phyloP scores from a whole-genome alignment of 2,329 filamentous ascomycete genomes.

The Coleophoma crateriformis region DNA sequence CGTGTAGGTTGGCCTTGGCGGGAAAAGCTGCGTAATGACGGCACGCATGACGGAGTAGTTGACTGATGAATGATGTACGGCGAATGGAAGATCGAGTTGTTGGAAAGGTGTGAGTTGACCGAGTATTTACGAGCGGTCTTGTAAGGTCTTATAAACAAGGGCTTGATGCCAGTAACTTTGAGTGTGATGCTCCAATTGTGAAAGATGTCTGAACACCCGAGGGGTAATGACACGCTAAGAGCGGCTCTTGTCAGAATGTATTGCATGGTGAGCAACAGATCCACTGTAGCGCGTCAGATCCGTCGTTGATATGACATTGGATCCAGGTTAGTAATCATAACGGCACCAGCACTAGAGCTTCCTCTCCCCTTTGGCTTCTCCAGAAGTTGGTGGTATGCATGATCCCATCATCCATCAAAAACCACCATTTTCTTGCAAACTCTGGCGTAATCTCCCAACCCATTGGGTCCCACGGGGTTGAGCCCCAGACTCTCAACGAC shows the following conservation, averaged over 20 bases:
- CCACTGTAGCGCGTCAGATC: not conserved
- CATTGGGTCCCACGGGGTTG: slow-evolving; percentile 21
- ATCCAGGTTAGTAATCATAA: not conserved
- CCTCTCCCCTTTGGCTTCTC: slow-evolving; percentile 20
- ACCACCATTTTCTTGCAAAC: slow-evolving; percentile 24
- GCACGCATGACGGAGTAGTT: not conserved
- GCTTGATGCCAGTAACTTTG: no score
- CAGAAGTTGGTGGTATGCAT: slow-evolving; percentile 23
- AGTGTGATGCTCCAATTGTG: not conserved
- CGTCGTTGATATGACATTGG: not conserved
- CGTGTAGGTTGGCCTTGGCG: slow-evolving; percentile 33
- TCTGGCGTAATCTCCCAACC: slow-evolving; percentile 23
- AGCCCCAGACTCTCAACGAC: slow-evolving; percentile 22
- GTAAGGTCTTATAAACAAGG: no score
- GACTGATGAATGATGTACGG: not conserved
- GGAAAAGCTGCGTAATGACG: slow-evolving; percentile 15
- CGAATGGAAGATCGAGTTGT: no score
- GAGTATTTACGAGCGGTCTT: no score
- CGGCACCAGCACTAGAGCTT: slow-evolving; percentile 3
- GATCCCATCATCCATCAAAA: slow-evolving; percentile 20
- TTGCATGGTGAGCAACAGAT: not conserved
- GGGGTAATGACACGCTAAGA: not conserved
- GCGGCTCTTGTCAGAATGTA: not conserved
- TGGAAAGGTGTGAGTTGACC: no score
- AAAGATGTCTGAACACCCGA: not conserved